Evolutionary conservation across 495 filamentous ascomycete species (phyloP), one percentile per base, ranked within the genome.

Genomic region (Recurvomyces mirabilis): DNA sequence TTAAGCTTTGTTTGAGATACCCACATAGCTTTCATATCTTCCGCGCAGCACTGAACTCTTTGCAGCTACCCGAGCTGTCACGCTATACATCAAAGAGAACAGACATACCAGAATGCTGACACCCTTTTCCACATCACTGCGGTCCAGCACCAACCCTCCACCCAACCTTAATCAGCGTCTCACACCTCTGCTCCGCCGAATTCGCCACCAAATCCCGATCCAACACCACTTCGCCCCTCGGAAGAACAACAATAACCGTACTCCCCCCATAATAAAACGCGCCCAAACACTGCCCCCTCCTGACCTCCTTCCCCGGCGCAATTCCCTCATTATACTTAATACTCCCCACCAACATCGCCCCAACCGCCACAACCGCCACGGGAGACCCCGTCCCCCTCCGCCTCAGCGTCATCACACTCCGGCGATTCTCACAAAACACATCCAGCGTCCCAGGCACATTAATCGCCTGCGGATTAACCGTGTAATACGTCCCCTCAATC

Each of bases 401-500:
- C 41, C 60, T 49, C 14, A 66, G 18, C 9, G 57, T 50, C 65
- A 68, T 68, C 20, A 66, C 61, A 2, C 57, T 61, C 15, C 65
- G 52, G 13, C 52, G 57, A 40, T 68, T 68, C 51, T 68, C 64
- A 43, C 65, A 68, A 46, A 68, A 68, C 14, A 68, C 65, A 38
- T 68, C 61, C 23, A 68, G 54, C 4, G 59, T 61, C 0, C 65
- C 65, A 3, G 59, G 39, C 46, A 66, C 60, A 35, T 64, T 66
- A 58, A 68, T 66, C 11, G 65, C 65, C 50, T 68, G 65, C 12
- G 69, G 69, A 50, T 69, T 66, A 23, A 70, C 65, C 13, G 64
- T 62, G 19, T 57, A 57, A 36, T 57, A 57, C 25, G 51, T 48
- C 9, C 54, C 54, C 1, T 51, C 51, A 15, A 57, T 55, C 13